Evolutionary conservation across 164 flowering plant genomes (phyloP).

Genomic region (Nymphaea colorata): DNA sequence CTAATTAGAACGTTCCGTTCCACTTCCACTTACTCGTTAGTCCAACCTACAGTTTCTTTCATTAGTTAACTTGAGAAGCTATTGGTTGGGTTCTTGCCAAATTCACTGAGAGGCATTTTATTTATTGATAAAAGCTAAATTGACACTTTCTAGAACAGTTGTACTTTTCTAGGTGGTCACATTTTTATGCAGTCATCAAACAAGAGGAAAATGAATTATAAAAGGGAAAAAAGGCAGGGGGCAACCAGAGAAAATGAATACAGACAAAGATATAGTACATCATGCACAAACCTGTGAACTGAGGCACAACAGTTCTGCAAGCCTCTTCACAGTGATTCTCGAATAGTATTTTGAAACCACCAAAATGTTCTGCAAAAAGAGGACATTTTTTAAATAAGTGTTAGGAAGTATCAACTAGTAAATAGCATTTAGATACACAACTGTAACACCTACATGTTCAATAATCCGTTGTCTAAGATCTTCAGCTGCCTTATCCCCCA

Average conservation of each 20-base stretch:
- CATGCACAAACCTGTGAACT: conserved; percentile 50
- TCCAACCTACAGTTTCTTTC: too few relatives aligned
- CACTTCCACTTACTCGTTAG: too few relatives aligned
- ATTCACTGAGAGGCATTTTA: too few relatives aligned
- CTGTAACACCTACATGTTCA: conserved; percentile 59
- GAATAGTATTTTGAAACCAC: conserved; percentile 95
- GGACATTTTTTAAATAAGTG: not conserved
- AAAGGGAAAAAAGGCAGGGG: not conserved
- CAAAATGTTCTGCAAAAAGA: conserved; percentile 66
- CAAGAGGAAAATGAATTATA: too few relatives aligned
- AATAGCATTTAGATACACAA: not conserved
- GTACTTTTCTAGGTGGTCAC: not conserved
- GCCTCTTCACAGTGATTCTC: conserved; percentile 80
- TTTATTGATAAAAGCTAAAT: too few relatives aligned
- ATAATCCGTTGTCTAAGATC: conserved; percentile 82
- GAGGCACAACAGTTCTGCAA: conserved; percentile 79
- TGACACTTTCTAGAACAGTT: not conserved
- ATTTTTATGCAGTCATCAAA: not conserved
- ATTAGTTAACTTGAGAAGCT: too few relatives aligned
- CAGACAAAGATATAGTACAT: not conserved
- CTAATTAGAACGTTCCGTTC: too few relatives aligned
- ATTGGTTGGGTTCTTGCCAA: too few relatives aligned
- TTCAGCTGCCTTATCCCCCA: conserved; percentile 84
- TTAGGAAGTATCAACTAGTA: not conserved
- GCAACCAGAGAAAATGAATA: too few relatives aligned